Evolutionary conservation across 352 stramenopile genomes (phyloP), one percentile per base, ranked within the genome.

Genomic region (Lagenidium sp.): DNA sequence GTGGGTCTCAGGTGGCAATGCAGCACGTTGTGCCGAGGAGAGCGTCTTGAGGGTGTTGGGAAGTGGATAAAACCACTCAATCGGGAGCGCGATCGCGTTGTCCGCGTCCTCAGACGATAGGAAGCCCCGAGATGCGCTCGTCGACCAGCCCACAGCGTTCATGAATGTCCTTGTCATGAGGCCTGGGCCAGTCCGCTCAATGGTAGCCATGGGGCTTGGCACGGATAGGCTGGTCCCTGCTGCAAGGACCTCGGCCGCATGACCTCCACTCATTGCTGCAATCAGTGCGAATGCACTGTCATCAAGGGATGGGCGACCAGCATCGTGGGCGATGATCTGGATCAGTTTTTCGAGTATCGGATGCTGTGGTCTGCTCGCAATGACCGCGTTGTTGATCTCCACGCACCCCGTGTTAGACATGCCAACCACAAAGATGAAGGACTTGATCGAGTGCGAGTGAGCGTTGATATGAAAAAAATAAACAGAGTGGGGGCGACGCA

Each of bases 331-430:
- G 45, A 73, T 73, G 31, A 40, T 49, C 3, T 65, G 41, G 21
- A 77, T 55, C n/a, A 77, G 31, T 13, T 54, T 47, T 6, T 19
- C 26, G 10, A 73, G 26, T 16, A 77, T 71, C 18, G 55, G 44
- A 29, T 77, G 65, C 18, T 36, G 29, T 16, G 46, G 40, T 6
- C 15, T 26, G 2, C 59, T 60, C 10, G 63, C 63, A 18, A 88
- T 49, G n/a, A 87, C 49, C 8, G 60, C 77, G 41, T 87, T 88
- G 61, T 82, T 88, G 24, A 87, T 59, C 72, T 88, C 74, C 6
- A 88, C 54, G 23, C 67, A 73, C 35, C 57, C 61, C 2, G 67
- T 78, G 59, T 87, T 88, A 19, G 76, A 81, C 11, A 88, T 56
- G 12, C 76, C 76, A 7, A 62, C 57, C 20, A 70, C 50, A 43